phyloP scores from a whole-genome alignment of 768 basidiomycete species.

The Leccinum disarticulatum region DNA sequence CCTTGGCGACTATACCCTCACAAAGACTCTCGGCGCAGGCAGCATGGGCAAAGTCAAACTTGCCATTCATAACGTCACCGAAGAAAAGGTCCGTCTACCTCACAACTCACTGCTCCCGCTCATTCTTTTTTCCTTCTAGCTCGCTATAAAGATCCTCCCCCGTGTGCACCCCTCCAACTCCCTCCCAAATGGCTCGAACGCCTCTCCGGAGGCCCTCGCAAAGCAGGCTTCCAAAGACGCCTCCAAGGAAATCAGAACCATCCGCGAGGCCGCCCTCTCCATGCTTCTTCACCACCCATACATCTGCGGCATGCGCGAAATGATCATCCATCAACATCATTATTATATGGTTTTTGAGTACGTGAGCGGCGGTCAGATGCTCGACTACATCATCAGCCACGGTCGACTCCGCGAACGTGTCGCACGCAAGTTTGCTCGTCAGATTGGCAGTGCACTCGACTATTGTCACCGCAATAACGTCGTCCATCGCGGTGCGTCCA shows the following conservation, averaged over 20 bases:
- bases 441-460: conserved; percentile 94
- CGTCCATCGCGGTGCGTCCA: conserved; percentile 79
- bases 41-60: conserved; percentile 99
- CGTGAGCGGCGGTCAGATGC: conserved; percentile 98
- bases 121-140: conserved; percentile 43
- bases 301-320: conserved; percentile 98
- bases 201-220: conserved; percentile 56
- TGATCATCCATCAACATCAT: conserved; percentile 96
- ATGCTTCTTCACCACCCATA: conserved; percentile 98
- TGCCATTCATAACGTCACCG: conserved; percentile 82
- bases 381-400: conserved; percentile 99
- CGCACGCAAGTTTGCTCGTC: conserved; percentile 95
- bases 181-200: conserved; percentile 45
- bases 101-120: conserved; percentile 2
- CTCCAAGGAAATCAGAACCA: conserved; percentile 93
- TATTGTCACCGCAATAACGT: conserved; percentile 98
- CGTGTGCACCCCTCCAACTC: conserved; percentile 66
- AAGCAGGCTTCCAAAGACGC: conserved; percentile 88
- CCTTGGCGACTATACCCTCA: conserved; percentile 92
- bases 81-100: conserved; percentile 76
- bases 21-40: conserved; percentile 95
- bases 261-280: conserved; percentile 93
- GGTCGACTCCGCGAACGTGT: conserved; percentile 93
- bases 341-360: conserved; percentile 99
- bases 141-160: conserved; percentile 98